Base-by-base conservation (phyloP, 2,329 filamentous ascomycete genomes). In the Colletotrichum magnum region DNA sequence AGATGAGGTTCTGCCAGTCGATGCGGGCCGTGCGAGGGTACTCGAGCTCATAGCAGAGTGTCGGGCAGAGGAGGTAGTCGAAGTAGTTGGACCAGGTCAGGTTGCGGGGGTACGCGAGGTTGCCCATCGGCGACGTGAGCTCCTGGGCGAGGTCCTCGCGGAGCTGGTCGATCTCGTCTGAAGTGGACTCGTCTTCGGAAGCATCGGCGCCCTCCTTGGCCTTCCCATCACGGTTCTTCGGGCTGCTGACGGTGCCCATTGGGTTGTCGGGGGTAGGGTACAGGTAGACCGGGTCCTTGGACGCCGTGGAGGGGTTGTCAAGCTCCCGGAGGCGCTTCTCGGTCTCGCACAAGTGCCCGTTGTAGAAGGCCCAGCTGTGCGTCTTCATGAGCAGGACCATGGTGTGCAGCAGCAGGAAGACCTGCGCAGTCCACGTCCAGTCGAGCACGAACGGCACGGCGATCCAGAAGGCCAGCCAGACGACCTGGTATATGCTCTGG, bases 281-380 rank as follows among this genome's bases (percentile, higher is more conserved):
- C 64, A 91, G 88, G 74, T 96, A 93, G 15, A 90, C 93, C 1
- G 92, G 91, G 58, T 91, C 91, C 5, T 72, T 73, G 15, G 73
- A 73, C 9, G 89, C 88, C 5, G 87, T 89, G 3, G 69, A 58
- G 2, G 94, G 94, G 65, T 88, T 82, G 79, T 99, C 96, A 41
- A 99, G 90, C 48, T 90, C 90, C 64, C 88, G 89, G 13, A 99
- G 86, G 12, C 94, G 91, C 77, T 92, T 91, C 79, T 97, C 89
- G 0, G 94, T 97, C 79, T 96, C 94, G 73, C 92, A 93, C 16
- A 99, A 86, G 79, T 99, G 96, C 12, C 96, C 96, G 75, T 98
- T 98, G 84, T 99, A 99, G 80, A 98, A 99, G 26, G 94, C 93
- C 77, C 97, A 99, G 6, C 95, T 98, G 80, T 99, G 96, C 90